Base-by-base conservation (phyloP, 2,329 filamentous ascomycete species). In the Raffaelea albimanens region DNA sequence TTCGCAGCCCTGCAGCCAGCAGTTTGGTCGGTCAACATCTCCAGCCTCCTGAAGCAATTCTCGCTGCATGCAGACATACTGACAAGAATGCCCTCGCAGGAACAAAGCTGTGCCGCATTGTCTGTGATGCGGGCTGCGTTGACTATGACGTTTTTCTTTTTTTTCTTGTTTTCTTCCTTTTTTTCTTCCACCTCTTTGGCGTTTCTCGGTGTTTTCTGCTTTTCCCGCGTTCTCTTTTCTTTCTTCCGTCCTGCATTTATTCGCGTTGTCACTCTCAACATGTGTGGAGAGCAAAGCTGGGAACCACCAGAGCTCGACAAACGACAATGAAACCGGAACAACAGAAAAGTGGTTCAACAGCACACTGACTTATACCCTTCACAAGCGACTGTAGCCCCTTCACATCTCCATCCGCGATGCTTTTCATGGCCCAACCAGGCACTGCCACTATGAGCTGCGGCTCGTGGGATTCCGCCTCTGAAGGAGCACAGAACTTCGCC, bases 401-500 rank as follows among this genome's bases (percentile, higher is more conserved):
- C 66, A 62, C 71, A 58, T 63, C 71, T 63, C 60, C 70, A 57
- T 65, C 65, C 55, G 71, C 71, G 63, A 69, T 76, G 62, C 76
- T 76, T 72, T 68, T 73, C 66, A 76, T 73, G 65, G 42, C 49
- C 46, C 48, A 48, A 29, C 23, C 47, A 42, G 50, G 50, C 43
- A 34, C 47, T 18, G 14, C 71, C 60, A 75, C 76, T 69, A 70
- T 76, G 51, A 63, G 63, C 57, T 69, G 72, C 67, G 68, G 73
- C 61, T 67, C 72, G 59, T 80, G 76, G 76, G 75, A 71, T 57
- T 60, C 70, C 60, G 65, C 73, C 68, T 66, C 66, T 68, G 76
- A 80, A 72, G 74, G 73, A 59, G 58, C 72, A 75, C 76, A 78
- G 71, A 76, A 74, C 72, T 75, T 77, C 62, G 68, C 67, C 62